Evolutionary conservation across 1,284 basidiomycete genomes (phyloP).

Genomic region (Cryptococcus sp.): DNA sequence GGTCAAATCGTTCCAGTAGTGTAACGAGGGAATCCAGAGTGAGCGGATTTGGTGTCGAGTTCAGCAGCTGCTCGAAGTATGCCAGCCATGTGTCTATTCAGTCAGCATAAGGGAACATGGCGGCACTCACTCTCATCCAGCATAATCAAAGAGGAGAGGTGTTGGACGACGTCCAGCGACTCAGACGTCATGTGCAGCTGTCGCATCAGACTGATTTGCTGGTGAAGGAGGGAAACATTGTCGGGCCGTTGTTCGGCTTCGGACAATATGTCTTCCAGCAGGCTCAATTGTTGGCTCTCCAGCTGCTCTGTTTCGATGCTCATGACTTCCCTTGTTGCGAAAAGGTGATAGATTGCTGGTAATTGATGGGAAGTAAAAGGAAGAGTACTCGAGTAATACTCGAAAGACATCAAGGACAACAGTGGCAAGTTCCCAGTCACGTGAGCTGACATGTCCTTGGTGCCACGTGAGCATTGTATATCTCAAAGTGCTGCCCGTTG

Average conservation of each 20-base stretch:
- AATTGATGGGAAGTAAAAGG: no score
- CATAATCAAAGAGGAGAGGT: constrained; percentile 33
- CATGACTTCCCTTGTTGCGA: no score
- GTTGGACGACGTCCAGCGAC: constrained; percentile 8
- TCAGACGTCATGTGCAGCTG: constrained; percentile 21
- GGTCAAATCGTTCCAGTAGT: constrained; percentile 65
- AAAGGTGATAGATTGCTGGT: no score
- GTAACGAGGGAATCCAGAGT: constrained; percentile 60
- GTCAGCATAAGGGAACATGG: not conserved
- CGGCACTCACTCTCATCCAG: constrained; percentile 37
- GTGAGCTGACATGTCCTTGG: no score
- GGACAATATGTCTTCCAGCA: constrained; percentile 18
- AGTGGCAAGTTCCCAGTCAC: no score
- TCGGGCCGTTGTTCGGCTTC: constrained; percentile 30
- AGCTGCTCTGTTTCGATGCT: no score
- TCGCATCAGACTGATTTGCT: constrained; percentile 37
- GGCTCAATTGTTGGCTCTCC: no score
- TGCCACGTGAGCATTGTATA: no score
- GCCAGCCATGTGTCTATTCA: constrained; percentile 35
- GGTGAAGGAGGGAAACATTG: constrained; percentile 34
- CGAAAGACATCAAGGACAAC: no score
- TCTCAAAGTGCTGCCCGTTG: no score
- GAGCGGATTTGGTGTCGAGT: constrained; percentile 13
- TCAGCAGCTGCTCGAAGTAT: constrained; percentile 34
- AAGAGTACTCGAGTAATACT: no score